Percentiles rank a stretch among this genome's conserved stretches.
phyloP scores from a whole-genome alignment of 768 basidiomycete genomes.

The Russula lepida region DNA sequence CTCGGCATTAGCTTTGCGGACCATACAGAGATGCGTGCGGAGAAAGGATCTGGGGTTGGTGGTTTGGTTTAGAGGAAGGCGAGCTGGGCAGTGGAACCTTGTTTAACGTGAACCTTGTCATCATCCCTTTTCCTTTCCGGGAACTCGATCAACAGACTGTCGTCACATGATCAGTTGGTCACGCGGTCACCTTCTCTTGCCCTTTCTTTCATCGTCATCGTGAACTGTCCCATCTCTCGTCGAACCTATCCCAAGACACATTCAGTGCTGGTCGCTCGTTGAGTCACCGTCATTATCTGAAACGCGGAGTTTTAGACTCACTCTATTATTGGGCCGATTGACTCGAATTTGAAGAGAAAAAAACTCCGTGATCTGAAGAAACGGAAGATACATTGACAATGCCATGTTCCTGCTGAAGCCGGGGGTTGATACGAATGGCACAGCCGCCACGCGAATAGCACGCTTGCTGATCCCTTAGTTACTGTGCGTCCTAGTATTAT shows the following conservation, averaged over 20 bases:
- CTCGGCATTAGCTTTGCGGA: constrained; percentile 51
- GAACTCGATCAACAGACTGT: constrained; percentile 7
- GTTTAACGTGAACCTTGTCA: constrained; percentile 21
- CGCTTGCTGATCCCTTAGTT: neutral
- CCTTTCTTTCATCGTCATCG: neutral
- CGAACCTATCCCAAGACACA: neutral
- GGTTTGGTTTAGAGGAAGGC: constrained; percentile 19
- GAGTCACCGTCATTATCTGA: neutral
- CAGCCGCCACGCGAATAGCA: neutral
- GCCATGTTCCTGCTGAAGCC: neutral
- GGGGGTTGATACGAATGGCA: neutral
- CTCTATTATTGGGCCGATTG: neutral
- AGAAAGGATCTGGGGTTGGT: constrained; percentile 13
- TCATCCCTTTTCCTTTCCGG: neutral
- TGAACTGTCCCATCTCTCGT: neutral
- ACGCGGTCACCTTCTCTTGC: neutral
- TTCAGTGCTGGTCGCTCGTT: neutral
- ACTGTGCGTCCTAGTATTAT: neutral
- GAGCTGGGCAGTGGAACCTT: constrained; percentile 17
- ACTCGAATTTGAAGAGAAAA: neutral
- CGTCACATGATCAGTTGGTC: constrained; percentile 8
- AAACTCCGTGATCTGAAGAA: neutral
- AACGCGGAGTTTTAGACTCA: neutral
- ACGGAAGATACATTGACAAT: neutral
- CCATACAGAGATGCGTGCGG: constrained; percentile 38